Conservation (phyloP, 1,139 yeast species). For the Pneumocystis murina region DNA sequence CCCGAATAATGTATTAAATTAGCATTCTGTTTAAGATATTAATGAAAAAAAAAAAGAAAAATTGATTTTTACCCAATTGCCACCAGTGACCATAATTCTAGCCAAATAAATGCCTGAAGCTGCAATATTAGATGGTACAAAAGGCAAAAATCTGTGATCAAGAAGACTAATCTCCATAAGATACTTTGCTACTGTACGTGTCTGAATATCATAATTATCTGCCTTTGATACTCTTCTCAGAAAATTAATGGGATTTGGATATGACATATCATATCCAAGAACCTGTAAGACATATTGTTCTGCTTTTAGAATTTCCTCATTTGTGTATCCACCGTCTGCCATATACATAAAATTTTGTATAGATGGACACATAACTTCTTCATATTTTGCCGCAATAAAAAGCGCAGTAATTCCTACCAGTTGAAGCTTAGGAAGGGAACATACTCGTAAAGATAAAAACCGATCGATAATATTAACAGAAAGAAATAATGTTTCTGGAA, state of each 20-base stretch:
- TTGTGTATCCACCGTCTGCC: conserved; percentile 71
- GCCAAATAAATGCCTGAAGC: conserved; percentile 89
- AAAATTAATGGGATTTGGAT: conserved; percentile 90
- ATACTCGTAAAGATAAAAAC: conserved; percentile 65
- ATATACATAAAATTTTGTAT: conserved; percentile 78
- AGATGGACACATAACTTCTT: conserved; percentile 85
- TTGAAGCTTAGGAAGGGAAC: conserved; percentile 73
- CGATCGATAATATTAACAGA: conserved; percentile 87
- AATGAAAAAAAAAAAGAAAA: neutral
- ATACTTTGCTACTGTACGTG: conserved; percentile 84
- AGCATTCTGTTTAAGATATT: conserved; percentile 40
- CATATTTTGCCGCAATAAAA: conserved; percentile 88
- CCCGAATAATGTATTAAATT: conserved; percentile 81
- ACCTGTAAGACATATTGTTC: conserved; percentile 70
- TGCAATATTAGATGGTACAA: conserved; percentile 67
- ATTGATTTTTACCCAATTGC: conserved; percentile 25
- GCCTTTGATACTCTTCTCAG: conserved; percentile 86
- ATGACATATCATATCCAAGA: conserved; percentile 63
- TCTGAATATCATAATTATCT: conserved; percentile 83
- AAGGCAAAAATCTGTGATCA: conserved; percentile 67
- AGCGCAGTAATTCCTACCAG: conserved; percentile 79
- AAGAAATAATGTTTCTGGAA: conserved; percentile 81
- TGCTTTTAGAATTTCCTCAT: conserved; percentile 73
- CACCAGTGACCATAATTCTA: conserved; percentile 57
- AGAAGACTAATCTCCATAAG: conserved; percentile 66